phyloP scores from a whole-genome alignment of 2,329 filamentous ascomycete genomes.

The Colletotrichum tamarilloi region DNA sequence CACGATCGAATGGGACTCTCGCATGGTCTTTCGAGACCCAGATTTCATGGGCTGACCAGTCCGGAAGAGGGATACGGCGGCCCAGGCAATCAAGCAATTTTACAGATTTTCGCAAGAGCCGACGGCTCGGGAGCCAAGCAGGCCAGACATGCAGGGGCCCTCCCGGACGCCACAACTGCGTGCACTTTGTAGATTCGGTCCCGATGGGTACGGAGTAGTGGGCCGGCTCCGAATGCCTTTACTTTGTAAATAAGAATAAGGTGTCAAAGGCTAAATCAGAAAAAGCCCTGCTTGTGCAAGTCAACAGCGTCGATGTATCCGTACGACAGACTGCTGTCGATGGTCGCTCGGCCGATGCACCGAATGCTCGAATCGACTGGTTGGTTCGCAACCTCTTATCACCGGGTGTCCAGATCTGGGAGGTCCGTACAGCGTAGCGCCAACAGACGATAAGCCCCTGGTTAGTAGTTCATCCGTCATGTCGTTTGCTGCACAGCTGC shows the following conservation, averaged over 20 bases:
- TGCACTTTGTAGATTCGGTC: slow-evolving; percentile 5
- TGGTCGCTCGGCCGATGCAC: background rate
- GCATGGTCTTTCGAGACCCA: slow-evolving; percentile 1
- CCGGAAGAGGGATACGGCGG: background rate
- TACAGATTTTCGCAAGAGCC: slow-evolving; percentile 26
- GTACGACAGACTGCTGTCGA: background rate
- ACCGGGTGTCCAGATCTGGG: slow-evolving; percentile 11
- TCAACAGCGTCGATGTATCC: background rate
- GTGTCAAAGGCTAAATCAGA: background rate
- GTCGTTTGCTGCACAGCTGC: background rate
- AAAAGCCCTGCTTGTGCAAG: background rate
- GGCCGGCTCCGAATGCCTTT: slow-evolving; percentile 10
- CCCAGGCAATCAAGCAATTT: slow-evolving; percentile 10
- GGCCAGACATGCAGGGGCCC: slow-evolving; percentile 14
- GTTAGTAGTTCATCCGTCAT: background rate
- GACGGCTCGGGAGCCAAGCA: slow-evolving; percentile 27
- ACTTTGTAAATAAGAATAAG: background rate
- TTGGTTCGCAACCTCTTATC: background rate
- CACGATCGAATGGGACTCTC: slow-evolving; percentile 13
- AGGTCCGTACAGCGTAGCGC: slow-evolving; percentile 8
- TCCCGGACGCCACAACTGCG: slow-evolving; percentile 2
- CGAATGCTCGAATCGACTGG: too few relatives aligned
- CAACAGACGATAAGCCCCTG: slow-evolving; percentile 19
- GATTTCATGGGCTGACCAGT: slow-evolving; percentile 25
- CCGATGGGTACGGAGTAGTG: background rate